Conservation (phyloP, 75 land plant genomes). For the Pseudotsuga menziesii region DNA sequence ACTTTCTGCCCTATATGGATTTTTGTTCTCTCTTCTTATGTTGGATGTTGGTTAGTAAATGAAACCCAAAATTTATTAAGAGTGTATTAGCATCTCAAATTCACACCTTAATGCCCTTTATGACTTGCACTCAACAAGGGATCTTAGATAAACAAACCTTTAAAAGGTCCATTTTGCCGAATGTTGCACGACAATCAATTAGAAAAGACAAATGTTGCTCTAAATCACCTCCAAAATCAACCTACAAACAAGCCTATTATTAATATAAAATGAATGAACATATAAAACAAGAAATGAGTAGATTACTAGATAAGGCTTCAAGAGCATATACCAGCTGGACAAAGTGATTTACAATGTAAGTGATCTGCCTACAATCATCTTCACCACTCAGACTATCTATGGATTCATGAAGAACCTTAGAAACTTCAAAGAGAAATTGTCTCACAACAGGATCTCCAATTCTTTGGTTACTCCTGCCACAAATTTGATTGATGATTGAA, state of each 20-base stretch:
- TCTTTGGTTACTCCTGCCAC: no score
- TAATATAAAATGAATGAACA: background rate
- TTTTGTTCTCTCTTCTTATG: no score
- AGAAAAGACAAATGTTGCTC: constrained; percentile 71
- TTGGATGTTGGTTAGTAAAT: no score
- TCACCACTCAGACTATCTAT: constrained; percentile 43
- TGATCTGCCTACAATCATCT: constrained; percentile 52
- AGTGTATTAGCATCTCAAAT: no score
- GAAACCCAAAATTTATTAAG: no score
- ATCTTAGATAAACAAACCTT: constrained; percentile 25
- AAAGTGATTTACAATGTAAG: constrained; percentile 48
- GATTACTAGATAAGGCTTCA: background rate
- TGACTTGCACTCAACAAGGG: no score
- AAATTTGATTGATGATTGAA: no score
- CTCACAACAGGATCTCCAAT: constrained; percentile 41
- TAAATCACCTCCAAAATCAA: constrained; percentile 51
- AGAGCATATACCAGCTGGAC: constrained; percentile 48
- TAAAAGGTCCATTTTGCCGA: constrained; percentile 47
- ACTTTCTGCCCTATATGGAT: no score
- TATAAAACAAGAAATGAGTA: background rate
- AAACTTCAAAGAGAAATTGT: constrained; percentile 57
- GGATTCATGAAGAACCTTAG: constrained; percentile 57
- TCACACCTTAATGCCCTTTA: no score
- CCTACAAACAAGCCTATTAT: constrained; percentile 26
- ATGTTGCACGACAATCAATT: constrained; percentile 69